phyloP scores from a whole-genome alignment of 768 basidiomycete genomes.

The Hypholoma fasciculare region DNA sequence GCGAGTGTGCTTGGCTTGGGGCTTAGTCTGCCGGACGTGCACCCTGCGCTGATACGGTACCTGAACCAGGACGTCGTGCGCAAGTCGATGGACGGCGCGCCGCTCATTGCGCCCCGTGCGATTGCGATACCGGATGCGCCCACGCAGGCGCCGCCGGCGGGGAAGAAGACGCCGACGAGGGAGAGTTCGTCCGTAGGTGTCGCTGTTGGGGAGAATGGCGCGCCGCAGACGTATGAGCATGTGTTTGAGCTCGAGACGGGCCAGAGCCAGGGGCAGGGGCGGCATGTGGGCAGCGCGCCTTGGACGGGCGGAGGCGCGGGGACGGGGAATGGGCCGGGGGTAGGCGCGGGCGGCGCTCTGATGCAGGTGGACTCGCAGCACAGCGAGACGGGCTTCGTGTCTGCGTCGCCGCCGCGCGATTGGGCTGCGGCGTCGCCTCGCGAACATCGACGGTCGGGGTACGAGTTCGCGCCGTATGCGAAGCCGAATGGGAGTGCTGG shows the following conservation, averaged over 20 bases:
- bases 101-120: background rate
- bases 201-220: background rate
- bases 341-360: background rate
- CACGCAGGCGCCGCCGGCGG: too few relatives aligned
- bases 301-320: background rate
- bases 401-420: conserved; percentile 1
- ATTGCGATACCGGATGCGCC: conserved; percentile 3
- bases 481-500: background rate
- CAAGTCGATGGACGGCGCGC: conserved; percentile 12
- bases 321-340: background rate
- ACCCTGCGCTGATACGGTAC: conserved; percentile 33
- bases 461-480: conserved; percentile 1
- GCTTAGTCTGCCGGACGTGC: conserved; percentile 24
- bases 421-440: conserved; percentile 1
- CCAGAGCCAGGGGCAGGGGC: background rate
- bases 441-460: conserved; percentile 1
- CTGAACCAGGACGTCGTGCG: conserved; percentile 27
- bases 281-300: background rate
- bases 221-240: background rate
- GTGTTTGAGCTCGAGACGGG: background rate
- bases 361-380: background rate
- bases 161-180: background rate
- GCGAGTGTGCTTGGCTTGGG: conserved; percentile 9
- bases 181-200: background rate
- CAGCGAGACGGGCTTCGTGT: background rate